Conservation (phyloP, 768 basidiomycete species). For the Leucocoprinus sp. region DNA sequence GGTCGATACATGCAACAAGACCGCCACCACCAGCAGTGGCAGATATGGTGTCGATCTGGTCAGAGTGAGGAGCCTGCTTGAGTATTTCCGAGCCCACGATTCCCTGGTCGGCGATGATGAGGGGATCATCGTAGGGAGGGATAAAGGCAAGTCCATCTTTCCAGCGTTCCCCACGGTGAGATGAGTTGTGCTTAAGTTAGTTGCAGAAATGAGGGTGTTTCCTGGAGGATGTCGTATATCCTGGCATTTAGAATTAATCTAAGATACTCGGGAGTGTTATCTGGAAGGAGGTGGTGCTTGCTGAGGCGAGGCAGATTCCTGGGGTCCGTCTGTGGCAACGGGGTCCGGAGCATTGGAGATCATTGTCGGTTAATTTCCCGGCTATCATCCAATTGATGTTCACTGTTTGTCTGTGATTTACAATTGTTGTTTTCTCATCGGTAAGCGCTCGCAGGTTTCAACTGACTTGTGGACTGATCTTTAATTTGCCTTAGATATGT, state of each 20-base stretch:
- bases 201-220: slow-evolving; percentile 88
- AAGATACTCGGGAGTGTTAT: slow-evolving; percentile 78
- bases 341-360: slow-evolving; percentile 62
- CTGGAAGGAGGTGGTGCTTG: slow-evolving; percentile 53
- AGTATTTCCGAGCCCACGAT: slow-evolving; percentile 93
- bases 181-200: slow-evolving; percentile 75
- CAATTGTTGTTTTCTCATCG: no score
- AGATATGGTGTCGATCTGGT: slow-evolving; percentile 77
- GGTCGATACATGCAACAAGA: slow-evolving; percentile 84
- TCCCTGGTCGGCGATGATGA: slow-evolving; percentile 95
- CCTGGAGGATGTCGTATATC: slow-evolving; percentile 85
- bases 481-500: no score
- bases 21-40: slow-evolving; percentile 93
- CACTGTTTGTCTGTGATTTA: no score
- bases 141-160: slow-evolving; percentile 90
- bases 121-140: slow-evolving; percentile 95
- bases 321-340: slow-evolving; percentile 19
- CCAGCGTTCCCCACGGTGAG: slow-evolving; percentile 84
- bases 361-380: no score
- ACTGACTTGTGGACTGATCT: no score
- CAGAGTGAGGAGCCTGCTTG: slow-evolving; percentile 75
- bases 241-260: slow-evolving; percentile 82
- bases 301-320: slow-evolving; percentile 36
- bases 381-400: no score
- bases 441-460: no score